A percentile compares a stretch with the other conserved stretches of the same genome.
These are phyloP conservation scores for Sporothrix pseudoabietina DNA, from an alignment of 2,329 filamentous ascomycete genomes.

Conservation along the genomic window DNA sequence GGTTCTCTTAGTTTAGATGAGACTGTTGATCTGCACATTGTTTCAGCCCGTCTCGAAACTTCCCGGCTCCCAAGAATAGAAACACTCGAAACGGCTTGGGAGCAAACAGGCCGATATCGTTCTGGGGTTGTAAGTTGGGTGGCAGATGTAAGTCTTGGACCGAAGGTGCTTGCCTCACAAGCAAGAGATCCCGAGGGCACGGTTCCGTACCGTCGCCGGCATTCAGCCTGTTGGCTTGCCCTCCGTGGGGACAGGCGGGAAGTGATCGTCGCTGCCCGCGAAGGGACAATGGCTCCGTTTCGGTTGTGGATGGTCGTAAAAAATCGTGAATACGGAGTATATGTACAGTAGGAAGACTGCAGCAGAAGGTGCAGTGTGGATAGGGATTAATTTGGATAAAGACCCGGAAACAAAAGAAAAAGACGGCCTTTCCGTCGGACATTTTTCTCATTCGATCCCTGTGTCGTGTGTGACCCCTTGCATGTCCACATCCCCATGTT, in stretches of 20 bases:
- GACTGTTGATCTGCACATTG: not conserved
- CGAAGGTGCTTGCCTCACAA: not conserved
- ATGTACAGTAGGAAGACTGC: not conserved
- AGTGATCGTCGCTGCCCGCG: not conserved
- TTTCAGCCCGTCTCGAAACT: not conserved
- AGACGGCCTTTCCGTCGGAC: slow-evolving; percentile 1
- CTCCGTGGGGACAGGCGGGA: not conserved
- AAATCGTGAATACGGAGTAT: too few species aligned
- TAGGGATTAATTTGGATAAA: slow-evolving; percentile 16
- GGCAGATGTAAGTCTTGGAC: not conserved
- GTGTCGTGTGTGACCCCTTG: slow-evolving; percentile 7
- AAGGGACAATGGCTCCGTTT: not conserved
- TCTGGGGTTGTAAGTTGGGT: not conserved
- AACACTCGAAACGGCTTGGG: not conserved
- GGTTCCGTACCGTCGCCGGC: slow-evolving; percentile 11
- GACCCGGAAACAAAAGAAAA: not conserved
- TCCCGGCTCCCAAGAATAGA: slow-evolving; percentile 11
- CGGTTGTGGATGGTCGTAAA: not conserved
- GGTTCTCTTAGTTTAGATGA: too few species aligned
- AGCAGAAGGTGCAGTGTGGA: not conserved
- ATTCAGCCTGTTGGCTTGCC: slow-evolving; percentile 14
- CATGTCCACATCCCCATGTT: not conserved
- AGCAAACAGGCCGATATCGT: not conserved
- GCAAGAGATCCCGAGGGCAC: not conserved
- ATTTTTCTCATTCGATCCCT: slow-evolving; percentile 8